A percentile compares a stretch with the other conserved stretches of the same genome.
These are phyloP conservation scores for Podospora australis DNA, from an alignment of 495 filamentous ascomycete species.

Conservation along the genomic window DNA sequence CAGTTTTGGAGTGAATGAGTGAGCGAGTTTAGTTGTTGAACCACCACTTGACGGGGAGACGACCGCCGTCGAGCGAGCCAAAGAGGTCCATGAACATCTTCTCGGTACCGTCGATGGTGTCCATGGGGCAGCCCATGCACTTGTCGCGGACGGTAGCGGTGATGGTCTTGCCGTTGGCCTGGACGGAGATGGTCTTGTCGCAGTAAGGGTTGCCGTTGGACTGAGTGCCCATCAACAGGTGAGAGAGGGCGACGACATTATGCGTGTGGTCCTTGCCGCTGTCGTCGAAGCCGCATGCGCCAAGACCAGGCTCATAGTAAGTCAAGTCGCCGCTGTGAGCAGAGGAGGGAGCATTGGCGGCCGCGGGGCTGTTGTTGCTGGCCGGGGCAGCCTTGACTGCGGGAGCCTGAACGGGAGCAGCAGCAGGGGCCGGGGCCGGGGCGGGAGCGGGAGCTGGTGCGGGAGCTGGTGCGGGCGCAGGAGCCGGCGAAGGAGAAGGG, in stretches of 20 bases:
- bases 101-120: constrained; percentile 44
- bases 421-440: constrained; percentile 12
- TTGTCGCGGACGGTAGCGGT: constrained; percentile 62
- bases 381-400: not conserved
- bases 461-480: constrained; percentile 11
- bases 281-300: constrained; percentile 42
- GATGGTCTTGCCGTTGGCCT: constrained; percentile 44
- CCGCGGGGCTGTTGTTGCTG: constrained; percentile 11
- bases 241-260: constrained; percentile 40
- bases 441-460: constrained; percentile 13
- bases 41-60: constrained; percentile 31
- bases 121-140: constrained; percentile 58
- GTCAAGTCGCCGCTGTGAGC: constrained; percentile 38
- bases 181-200: constrained; percentile 59
- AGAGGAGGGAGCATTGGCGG: constrained; percentile 14
- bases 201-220: constrained; percentile 55
- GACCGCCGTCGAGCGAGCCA: constrained; percentile 29
- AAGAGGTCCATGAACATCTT: constrained; percentile 39
- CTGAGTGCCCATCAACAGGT: constrained; percentile 37
- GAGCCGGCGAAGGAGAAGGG: constrained; percentile 3
- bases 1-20: too few species aligned
- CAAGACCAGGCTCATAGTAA: constrained; percentile 39
- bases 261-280: constrained; percentile 29
- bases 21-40: constrained; percentile 40
- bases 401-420: constrained; percentile 4